phyloP scores from a whole-genome alignment of 2,329 filamentous ascomycete genomes.

The Achaetomium macrosporum region DNA sequence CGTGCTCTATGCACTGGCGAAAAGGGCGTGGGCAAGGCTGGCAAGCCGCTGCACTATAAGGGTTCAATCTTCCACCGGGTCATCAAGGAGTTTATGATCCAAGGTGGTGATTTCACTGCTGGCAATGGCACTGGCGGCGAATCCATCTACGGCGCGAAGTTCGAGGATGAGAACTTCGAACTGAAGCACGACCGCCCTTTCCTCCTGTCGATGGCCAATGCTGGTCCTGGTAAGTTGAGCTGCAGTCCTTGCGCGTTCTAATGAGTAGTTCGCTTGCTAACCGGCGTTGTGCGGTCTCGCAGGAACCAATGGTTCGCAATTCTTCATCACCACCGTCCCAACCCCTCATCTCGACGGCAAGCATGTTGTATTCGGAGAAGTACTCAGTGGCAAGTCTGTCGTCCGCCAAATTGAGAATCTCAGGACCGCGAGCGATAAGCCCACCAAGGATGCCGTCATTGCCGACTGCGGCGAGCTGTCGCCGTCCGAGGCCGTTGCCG shows the following conservation, averaged over 20 bases:
- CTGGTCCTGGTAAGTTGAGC: slow-evolving; percentile 66
- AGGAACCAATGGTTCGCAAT: slow-evolving; percentile 95
- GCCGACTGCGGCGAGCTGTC: slow-evolving; percentile 79
- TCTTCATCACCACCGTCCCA: slow-evolving; percentile 95
- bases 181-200: slow-evolving; percentile 90
- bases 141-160: slow-evolving; percentile 96
- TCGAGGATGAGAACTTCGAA: slow-evolving; percentile 93
- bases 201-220: slow-evolving; percentile 95
- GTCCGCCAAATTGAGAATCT: slow-evolving; percentile 87
- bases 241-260: background rate
- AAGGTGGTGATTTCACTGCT: slow-evolving; percentile 93
- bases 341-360: slow-evolving; percentile 93
- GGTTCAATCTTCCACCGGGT: slow-evolving; percentile 89
- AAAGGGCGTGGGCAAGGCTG: slow-evolving; percentile 75
- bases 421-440: slow-evolving; percentile 73
- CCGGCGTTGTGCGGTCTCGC: background rate
- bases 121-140: slow-evolving; percentile 94
- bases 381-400: slow-evolving; percentile 85
- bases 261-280: background rate
- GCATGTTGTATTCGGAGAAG: slow-evolving; percentile 95
- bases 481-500: slow-evolving; percentile 61
- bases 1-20: slow-evolving; percentile 90
- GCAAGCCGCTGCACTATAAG: slow-evolving; percentile 89
- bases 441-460: slow-evolving; percentile 65
- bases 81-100: slow-evolving; percentile 98